Base-by-base conservation (phyloP, 1,284 basidiomycete species). In the Meira miltonrushii region DNA sequence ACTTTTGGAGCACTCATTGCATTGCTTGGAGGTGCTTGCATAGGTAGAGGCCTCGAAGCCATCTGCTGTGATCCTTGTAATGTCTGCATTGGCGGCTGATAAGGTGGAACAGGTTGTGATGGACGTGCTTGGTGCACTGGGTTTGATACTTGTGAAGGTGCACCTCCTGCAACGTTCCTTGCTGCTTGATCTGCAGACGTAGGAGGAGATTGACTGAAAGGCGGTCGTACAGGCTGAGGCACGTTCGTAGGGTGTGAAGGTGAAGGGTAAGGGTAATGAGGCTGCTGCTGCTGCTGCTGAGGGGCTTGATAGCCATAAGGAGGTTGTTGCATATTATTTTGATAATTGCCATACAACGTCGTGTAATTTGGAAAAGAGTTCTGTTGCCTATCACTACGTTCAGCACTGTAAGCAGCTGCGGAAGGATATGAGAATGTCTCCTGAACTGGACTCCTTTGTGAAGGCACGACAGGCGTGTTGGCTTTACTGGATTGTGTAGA, bases 261-360 rank as follows among this genome's bases (percentile, higher is more conserved):
- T 6, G 19, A 11, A 50, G 48, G 13, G 4, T 54, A 19, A 8
- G 15, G 51, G 13, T 54, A 33, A 15, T 54, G 51, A 15, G 21
- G 51, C 15, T 54, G 51, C 15, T 54, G 51, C 23, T 54, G 51
- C 5, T 49, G 37, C 51, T 49, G 51, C 23, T 54, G 51, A 40
- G 12, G 50, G 13, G 17, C n/a, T 38, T 54, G 51, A 39, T 21
- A 19, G 40, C 40, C 10, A 33, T 39, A 40, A 17, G 25, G 28
- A 33, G 28, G 4, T 33, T 33, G 28, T 33, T 33, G 28, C 28
- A 33, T 33, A 8, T 8, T 33, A 33, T 33, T 33, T 33, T 33
- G 28, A 8, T 33, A 33, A 33, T 33, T 33, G 28, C 28, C 28
- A 8, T 33, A 33, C 28, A 33, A 33, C 4, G 28, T 33, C 28